A percentile compares a stretch with the other conserved stretches of the same genome.
These are phyloP conservation scores for Coemansia reversa DNA, from an alignment of 192 early-diverging fungal genomes.

Conservation along the genomic window DNA sequence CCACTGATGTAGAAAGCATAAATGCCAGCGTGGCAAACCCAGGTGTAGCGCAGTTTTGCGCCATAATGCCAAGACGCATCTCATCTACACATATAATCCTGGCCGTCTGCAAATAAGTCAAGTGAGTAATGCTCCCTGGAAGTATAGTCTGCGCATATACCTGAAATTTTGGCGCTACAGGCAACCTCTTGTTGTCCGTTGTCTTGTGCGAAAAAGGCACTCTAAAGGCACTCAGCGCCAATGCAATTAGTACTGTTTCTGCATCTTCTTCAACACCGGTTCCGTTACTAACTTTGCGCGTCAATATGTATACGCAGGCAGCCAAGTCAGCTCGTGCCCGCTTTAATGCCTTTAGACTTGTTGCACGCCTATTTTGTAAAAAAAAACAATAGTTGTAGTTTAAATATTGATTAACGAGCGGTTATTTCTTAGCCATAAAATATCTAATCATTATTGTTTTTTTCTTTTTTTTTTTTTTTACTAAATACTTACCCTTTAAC, in stretches of 20 bases:
- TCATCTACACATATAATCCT: conserved; percentile 50
- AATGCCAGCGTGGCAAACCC: conserved; percentile 50
- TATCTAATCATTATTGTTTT: background rate
- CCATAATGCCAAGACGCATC: conserved; percentile 55
- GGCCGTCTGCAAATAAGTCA: conserved; percentile 40
- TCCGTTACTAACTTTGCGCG: conserved; percentile 32
- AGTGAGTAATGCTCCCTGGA: conserved; percentile 41
- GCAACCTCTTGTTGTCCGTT: background rate
- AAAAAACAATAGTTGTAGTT: background rate
- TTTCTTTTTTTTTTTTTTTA: background rate
- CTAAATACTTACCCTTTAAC: conserved; percentile 38
- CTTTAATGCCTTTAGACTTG: conserved; percentile 40
- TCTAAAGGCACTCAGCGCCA: conserved; percentile 44
- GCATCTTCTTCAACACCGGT: conserved; percentile 45
- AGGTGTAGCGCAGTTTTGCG: conserved; percentile 50
- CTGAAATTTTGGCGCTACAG: conserved; percentile 15
- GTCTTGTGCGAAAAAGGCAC: background rate
- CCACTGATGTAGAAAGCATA: conserved; percentile 48
- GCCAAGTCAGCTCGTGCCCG: conserved; percentile 37
- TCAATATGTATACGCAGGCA: conserved; percentile 52
- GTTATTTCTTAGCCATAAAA: background rate
- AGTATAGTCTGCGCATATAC: conserved; percentile 49
- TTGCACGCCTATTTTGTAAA: conserved; percentile 26
- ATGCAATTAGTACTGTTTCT: conserved; percentile 39
- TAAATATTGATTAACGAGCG: background rate